These are phyloP conservation scores for Lasiodiplodia theobromae DNA, from an alignment of 2,329 filamentous ascomycete species.

Conservation along the genomic window DNA sequence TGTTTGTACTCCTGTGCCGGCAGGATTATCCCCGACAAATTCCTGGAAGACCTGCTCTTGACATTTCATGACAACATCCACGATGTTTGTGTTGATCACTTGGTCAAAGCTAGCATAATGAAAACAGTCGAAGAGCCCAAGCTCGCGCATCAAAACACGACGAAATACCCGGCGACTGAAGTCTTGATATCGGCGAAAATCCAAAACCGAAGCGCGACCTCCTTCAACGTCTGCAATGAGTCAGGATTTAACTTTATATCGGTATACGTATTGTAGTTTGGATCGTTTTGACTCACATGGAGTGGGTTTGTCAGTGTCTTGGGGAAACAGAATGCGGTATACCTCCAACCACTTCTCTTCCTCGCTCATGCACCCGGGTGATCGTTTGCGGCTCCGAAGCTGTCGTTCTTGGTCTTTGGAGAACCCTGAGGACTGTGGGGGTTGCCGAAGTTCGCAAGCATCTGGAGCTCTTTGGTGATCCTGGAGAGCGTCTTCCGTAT, in stretches of 20 bases:
- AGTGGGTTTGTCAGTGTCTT: background rate
- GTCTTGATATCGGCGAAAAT: background rate
- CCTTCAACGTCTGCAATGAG: background rate
- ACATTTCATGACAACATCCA: background rate
- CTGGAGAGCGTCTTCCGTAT: background rate
- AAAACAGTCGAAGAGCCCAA: background rate
- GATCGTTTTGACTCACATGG: background rate
- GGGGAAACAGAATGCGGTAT: background rate
- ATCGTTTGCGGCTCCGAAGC: conserved; percentile 3
- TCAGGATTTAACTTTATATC: no score
- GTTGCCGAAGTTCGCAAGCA: background rate
- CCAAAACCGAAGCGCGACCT: no score
- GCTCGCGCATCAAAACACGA: background rate
- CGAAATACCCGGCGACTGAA: background rate
- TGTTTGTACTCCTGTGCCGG: background rate
- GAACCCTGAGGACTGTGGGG: background rate
- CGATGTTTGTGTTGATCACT: background rate
- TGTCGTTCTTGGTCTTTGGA: background rate
- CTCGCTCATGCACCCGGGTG: background rate
- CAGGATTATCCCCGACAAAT: background rate
- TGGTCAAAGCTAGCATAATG: background rate
- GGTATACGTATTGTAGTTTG: background rate
- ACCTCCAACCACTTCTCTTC: conserved; percentile 3
- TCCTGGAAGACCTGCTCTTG: background rate
- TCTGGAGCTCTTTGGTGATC: background rate